Conservation (phyloP, 805 yeast genomes). For the Nakazawaea wyomingensis region DNA sequence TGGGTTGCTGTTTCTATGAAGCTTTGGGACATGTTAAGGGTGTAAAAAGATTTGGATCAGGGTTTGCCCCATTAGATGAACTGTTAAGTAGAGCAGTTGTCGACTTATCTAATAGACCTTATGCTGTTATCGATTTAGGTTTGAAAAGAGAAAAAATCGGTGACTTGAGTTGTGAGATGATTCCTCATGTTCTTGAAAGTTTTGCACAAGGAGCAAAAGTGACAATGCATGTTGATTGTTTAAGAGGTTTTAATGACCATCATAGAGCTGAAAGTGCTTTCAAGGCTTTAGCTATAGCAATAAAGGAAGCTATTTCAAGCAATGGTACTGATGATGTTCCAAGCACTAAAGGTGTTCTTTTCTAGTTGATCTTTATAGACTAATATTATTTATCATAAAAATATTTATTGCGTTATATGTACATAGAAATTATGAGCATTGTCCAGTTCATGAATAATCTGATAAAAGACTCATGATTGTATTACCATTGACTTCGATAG, state of each 20-base stretch:
- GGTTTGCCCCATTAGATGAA: constrained; percentile 95
- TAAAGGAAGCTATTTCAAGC: constrained; percentile 75
- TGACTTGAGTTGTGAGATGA: constrained; percentile 90
- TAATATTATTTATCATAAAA: constrained; percentile 1
- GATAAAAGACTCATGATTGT: constrained; percentile 8
- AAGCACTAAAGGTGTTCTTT: constrained; percentile 91
- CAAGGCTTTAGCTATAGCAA: constrained; percentile 91
- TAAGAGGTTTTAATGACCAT: constrained; percentile 93
- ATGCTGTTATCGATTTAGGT: constrained; percentile 83
- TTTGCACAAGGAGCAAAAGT: constrained; percentile 90
- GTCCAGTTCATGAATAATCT: neutral
- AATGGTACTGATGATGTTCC: constrained; percentile 92
- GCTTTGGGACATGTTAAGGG: constrained; percentile 90
- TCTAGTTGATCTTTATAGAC: constrained; percentile 29
- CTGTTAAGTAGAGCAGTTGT: constrained; percentile 95
- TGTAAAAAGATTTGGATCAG: constrained; percentile 87
- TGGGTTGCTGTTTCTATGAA: constrained; percentile 83
- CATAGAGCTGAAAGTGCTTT: constrained; percentile 96
- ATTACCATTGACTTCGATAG: constrained; percentile 5
- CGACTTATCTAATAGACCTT: constrained; percentile 90
- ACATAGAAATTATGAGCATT: neutral
- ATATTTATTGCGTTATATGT: constrained; percentile 1
- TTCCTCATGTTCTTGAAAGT: constrained; percentile 93
- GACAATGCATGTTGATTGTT: constrained; percentile 90
- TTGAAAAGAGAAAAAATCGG: constrained; percentile 91